Evolutionary conservation across 495 filamentous ascomycete species (phyloP).

Genomic region (Aspergillus diversus): DNA sequence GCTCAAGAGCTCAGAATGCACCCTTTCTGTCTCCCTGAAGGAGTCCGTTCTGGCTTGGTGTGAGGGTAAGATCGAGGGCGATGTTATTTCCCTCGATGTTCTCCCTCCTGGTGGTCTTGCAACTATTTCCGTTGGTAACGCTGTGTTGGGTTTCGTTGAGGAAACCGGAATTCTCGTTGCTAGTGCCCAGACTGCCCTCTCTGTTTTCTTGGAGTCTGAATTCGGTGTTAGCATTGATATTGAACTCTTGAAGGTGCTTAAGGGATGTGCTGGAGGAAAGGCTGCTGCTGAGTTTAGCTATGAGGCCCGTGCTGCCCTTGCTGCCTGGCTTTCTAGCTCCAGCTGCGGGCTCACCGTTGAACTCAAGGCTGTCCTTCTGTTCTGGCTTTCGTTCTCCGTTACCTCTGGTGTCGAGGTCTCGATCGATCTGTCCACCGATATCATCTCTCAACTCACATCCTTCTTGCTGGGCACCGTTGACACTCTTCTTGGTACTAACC

Average conservation of each 20-base stretch:
- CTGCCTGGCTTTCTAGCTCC: constrained; percentile 44
- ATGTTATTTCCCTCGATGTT: constrained; percentile 34
- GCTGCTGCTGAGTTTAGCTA: constrained; percentile 34
- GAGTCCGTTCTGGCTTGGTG: constrained; percentile 41
- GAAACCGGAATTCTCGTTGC: constrained; percentile 35
- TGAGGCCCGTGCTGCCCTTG: constrained; percentile 39
- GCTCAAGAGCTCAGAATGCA: constrained; percentile 35
- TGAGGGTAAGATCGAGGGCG: constrained; percentile 34
- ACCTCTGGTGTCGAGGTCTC: constrained; percentile 31
- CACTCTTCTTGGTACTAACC: constrained; percentile 35
- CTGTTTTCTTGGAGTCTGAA: constrained; percentile 40
- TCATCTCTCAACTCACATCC: constrained; percentile 34
- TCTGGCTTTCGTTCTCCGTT: constrained; percentile 47
- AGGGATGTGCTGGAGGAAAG: constrained; percentile 38
- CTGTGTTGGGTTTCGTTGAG: constrained; percentile 38
- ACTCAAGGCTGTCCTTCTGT: constrained; percentile 45
- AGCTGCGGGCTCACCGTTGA: constrained; percentile 44
- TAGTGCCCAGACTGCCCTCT: constrained; percentile 38
- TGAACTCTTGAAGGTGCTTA: constrained; percentile 28
- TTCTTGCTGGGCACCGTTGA: constrained; percentile 37
- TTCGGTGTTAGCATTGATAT: constrained; percentile 37
- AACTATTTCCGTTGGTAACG: constrained; percentile 42
- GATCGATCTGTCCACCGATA: constrained; percentile 32
- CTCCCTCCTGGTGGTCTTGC: constrained; percentile 37
- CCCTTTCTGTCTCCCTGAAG: constrained; percentile 37